Conservation (phyloP, 2,329 filamentous ascomycete species). For the Aciculosporium take region DNA sequence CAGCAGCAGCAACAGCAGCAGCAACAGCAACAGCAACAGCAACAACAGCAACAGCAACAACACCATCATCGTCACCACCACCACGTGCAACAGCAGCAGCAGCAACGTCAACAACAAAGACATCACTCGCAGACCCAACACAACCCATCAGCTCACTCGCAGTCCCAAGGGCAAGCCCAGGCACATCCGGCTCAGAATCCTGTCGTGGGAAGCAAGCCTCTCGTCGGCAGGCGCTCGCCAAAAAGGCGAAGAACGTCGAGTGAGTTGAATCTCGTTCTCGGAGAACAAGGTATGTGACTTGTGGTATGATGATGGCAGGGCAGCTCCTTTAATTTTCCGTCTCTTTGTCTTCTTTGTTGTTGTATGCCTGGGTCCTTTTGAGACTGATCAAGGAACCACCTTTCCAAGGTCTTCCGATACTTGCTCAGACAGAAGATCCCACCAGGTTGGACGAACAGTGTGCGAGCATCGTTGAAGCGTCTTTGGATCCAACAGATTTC, state of each 20-base stretch:
- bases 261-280: constrained; percentile 19
- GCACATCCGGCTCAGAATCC: constrained; percentile 3
- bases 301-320: no score
- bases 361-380: neutral
- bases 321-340: no score
- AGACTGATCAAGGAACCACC: neutral
- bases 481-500: constrained; percentile 19
- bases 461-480: constrained; percentile 16
- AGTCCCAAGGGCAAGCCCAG: neutral
- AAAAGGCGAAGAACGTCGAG: constrained; percentile 23
- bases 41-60: constrained; percentile 15
- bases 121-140: constrained; percentile 7
- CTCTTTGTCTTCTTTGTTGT: neutral
- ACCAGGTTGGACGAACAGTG: constrained; percentile 14
- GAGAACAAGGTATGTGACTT: constrained; percentile 21
- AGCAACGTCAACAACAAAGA: constrained; percentile 6
- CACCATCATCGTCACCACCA: constrained; percentile 6
- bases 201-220: constrained; percentile 3
- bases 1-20: constrained; percentile 14
- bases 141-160: constrained; percentile 2
- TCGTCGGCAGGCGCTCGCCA: constrained; percentile 18
- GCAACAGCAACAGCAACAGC: constrained; percentile 9
- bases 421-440: constrained; percentile 12
- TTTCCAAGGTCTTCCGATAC: constrained; percentile 12
- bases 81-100: constrained; percentile 10